Evolutionary conservation across 495 filamentous ascomycete species (phyloP), one percentile per base, ranked within the genome.

Genomic region (Lophiotrema nucula): DNA sequence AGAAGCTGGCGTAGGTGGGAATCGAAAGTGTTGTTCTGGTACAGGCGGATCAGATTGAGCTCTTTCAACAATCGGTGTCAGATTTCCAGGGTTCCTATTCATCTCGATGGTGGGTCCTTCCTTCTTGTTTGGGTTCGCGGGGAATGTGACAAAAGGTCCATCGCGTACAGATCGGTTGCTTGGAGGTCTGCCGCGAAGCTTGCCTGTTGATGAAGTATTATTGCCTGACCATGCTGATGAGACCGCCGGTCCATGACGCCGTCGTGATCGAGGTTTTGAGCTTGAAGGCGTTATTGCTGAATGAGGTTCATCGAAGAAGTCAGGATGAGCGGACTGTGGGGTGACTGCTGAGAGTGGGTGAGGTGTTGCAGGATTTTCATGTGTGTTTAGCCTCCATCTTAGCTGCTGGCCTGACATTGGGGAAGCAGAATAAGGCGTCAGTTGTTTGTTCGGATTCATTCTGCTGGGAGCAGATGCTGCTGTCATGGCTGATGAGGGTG

Each of bases 221-320:
- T 80, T 84, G 49, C 81, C 88, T 18, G 88, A 83, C 93, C 93
- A 98, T 12, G 93, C 93, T 22, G 92, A 96, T 5, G 93, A 98
- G 1, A 98, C 92, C 1, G 88, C 90, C 0, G 93, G 91, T 0
- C 92, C 92, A 68, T 96, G 90, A n/a, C 90, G 82, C 45, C 89
- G 77, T 23, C 85, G 79, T 11, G 80, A 68, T 35, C 83, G 80
- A n/a, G 72, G 56, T 60, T 83, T 84, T 13, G 76, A 50, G 21
- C 56, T 73, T 1, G 78, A 79, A 23, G 85, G 83, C 24, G 85
- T 88, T 28, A 87, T 77, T 0, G 87, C 85, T 1, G 89, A 89
- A 19, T 81, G 83, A 3, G 88, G 84, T 58, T 91, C 69, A 25
- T 78, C 74, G 52, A 78, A 70, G 27, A 72, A 77, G 53, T 75